Percentiles rank a stretch among this genome's conserved stretches.
Conservation (phyloP, 306 rosid species). For the Cucurbita ficifolia region DNA sequence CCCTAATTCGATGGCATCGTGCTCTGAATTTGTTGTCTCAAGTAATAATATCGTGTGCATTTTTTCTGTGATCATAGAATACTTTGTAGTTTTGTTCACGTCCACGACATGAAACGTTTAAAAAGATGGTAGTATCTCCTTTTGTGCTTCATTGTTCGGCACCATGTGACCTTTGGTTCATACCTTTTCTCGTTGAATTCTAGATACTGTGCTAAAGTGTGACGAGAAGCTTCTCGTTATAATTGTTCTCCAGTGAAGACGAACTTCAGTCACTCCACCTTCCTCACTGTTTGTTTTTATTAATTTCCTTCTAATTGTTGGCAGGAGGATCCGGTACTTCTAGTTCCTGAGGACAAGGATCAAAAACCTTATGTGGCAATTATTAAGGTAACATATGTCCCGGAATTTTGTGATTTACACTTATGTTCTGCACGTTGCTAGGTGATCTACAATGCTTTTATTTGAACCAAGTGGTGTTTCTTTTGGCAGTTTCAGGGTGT, state of each 20-base stretch:
- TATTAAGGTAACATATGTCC: slow-evolving; percentile 42
- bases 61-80: not conserved
- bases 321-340: slow-evolving; percentile 95
- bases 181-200: not conserved
- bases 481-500: slow-evolving; percentile 4
- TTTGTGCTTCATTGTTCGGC: not conserved
- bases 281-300: not conserved
- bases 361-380: slow-evolving; percentile 93
- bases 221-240: not conserved
- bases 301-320: slow-evolving; percentile 1
- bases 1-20: not conserved
- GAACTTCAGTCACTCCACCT: not conserved
- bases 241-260: not conserved
- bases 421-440: not conserved
- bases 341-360: slow-evolving; percentile 41
- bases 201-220: not conserved
- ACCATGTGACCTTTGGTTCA: not conserved
- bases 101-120: not conserved
- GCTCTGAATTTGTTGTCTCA: not conserved
- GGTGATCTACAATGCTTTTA: not conserved
- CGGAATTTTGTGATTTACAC: not conserved
- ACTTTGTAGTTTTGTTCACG: not conserved
- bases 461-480: not conserved
- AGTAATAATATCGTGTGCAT: not conserved
- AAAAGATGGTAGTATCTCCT: not conserved